Conservation (phyloP, 768 basidiomycete genomes). For the Boletus rubescentipes region DNA sequence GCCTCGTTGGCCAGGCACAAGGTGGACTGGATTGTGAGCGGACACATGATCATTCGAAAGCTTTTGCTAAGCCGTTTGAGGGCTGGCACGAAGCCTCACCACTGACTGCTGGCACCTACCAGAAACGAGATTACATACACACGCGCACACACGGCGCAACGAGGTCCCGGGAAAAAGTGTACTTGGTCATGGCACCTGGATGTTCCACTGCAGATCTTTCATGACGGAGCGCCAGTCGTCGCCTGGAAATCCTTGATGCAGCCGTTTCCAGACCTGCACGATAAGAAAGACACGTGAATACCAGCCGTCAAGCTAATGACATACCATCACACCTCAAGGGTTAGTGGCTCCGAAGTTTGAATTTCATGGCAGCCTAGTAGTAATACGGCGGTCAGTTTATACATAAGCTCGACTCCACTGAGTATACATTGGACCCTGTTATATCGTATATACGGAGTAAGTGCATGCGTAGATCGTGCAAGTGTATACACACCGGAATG, state of each 20-base stretch:
- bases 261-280: slow-evolving; percentile 35
- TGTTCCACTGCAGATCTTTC: slow-evolving; percentile 31
- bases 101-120: slow-evolving; percentile 23
- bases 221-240: slow-evolving; percentile 37
- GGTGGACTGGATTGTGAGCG: slow-evolving; percentile 6
- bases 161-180: slow-evolving; percentile 14
- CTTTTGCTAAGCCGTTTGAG: slow-evolving; percentile 14
- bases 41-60: slow-evolving; percentile 13
- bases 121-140: slow-evolving; percentile 26
- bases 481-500: slow-evolving; percentile 27
- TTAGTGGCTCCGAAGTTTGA: slow-evolving; percentile 36
- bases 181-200: slow-evolving; percentile 25
- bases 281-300: slow-evolving; percentile 19
- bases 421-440: slow-evolving; percentile 29
- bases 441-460: background rate
- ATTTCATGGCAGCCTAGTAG: slow-evolving; percentile 37
- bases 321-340: slow-evolving; percentile 30
- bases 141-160: slow-evolving; percentile 16
- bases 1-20: slow-evolving; percentile 19
- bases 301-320: slow-evolving; percentile 21
- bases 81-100: slow-evolving; percentile 21
- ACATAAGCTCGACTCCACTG: slow-evolving; percentile 11
- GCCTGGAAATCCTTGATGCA: slow-evolving; percentile 32
- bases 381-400: slow-evolving; percentile 19
- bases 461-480: slow-evolving; percentile 6